A percentile compares a stretch with the other conserved stretches of the same genome.
phyloP scores from a whole-genome alignment of 2,329 filamentous ascomycete genomes.

The Phialophora chinensis region DNA sequence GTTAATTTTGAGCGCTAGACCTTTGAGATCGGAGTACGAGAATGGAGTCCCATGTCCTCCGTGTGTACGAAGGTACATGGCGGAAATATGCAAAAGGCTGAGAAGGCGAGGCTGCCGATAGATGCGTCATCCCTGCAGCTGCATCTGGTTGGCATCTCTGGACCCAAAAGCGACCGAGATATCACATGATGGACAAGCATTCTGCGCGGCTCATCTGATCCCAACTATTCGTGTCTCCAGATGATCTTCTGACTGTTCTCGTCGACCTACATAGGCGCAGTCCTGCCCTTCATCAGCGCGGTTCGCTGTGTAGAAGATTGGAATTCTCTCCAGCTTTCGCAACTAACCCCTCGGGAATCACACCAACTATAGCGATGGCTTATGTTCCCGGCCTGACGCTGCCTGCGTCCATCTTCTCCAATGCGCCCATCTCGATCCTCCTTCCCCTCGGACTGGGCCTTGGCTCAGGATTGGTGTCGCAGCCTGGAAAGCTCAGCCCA shows the following conservation, averaged over 20 bases:
- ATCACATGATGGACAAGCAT: background rate
- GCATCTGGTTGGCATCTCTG: background rate
- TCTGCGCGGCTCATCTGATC: background rate
- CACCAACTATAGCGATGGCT: conserved; percentile 63
- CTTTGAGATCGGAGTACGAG: background rate
- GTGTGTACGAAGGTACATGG: background rate
- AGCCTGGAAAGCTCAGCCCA: conserved; percentile 58
- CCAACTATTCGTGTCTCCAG: background rate
- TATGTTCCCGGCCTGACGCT: conserved; percentile 79
- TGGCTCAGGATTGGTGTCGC: conserved; percentile 68
- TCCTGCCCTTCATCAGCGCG: background rate
- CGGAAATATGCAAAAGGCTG: background rate
- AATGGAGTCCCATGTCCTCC: too few species aligned
- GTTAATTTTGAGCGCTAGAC: background rate
- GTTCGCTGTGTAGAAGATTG: background rate
- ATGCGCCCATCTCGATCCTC: conserved; percentile 74
- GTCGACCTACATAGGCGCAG: background rate
- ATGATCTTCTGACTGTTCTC: background rate
- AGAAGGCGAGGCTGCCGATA: background rate
- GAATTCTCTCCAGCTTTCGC: background rate
- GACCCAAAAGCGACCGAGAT: background rate
- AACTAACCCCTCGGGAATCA: background rate
- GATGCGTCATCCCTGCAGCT: conserved; percentile 16
- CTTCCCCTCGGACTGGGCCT: conserved; percentile 76
- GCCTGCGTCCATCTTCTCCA: conserved; percentile 72